Evolutionary conservation across 1,139 yeast species (phyloP).

Genomic region (Hemisphaericaspora xylanilytica): DNA sequence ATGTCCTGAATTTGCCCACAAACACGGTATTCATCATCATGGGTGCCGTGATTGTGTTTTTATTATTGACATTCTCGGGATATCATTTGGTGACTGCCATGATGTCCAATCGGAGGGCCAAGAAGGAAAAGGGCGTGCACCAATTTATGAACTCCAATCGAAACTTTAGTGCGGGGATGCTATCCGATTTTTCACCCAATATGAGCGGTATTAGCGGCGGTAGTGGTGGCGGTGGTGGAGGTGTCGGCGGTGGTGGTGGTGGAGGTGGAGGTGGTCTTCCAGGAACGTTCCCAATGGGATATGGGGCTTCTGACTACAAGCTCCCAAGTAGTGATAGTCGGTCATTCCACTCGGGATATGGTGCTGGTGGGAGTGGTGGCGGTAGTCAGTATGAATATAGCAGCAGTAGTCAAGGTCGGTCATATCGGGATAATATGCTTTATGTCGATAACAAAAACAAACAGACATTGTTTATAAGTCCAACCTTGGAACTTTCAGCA

Average conservation of each 20-base stretch:
- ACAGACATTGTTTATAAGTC: conserved; percentile 31
- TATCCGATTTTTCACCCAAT: conserved; percentile 4
- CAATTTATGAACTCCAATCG: neutral
- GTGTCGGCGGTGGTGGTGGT: too few relatives aligned
- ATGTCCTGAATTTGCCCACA: conserved; percentile 23
- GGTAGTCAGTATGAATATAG: neutral
- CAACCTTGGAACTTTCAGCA: conserved; percentile 21
- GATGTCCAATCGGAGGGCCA: conserved; percentile 29
- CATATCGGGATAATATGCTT: conserved; percentile 9
- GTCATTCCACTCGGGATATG: neutral
- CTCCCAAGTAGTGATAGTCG: neutral
- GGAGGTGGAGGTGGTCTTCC: neutral
- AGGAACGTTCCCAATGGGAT: neutral
- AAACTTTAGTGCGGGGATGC: conserved; percentile 3
- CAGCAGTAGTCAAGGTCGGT: conserved; percentile 7
- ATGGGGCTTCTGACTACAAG: neutral
- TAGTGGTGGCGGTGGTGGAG: neutral
- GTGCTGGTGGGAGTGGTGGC: neutral
- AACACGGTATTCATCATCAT: conserved; percentile 45
- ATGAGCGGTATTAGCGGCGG: too few relatives aligned
- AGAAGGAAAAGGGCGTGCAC: conserved; percentile 37
- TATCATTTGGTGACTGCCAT: conserved; percentile 26
- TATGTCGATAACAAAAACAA: conserved; percentile 19
- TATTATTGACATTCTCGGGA: conserved; percentile 21
- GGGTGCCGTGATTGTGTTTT: conserved; percentile 34